Conservation (phyloP, 2,329 filamentous ascomycete genomes). For the Colletotrichum sidae region DNA sequence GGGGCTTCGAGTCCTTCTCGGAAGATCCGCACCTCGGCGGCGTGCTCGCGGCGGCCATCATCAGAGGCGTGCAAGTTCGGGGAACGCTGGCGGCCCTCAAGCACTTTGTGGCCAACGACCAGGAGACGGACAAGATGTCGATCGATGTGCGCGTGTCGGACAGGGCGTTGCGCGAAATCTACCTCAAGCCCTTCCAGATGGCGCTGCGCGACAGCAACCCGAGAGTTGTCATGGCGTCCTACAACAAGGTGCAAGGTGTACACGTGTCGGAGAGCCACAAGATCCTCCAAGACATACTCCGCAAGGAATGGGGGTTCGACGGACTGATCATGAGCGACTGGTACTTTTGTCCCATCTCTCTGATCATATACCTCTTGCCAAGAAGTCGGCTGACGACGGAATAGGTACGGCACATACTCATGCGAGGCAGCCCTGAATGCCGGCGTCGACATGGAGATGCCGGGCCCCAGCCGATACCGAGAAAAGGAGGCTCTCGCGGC, state of each 20-base stretch:
- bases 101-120: constrained; percentile 72
- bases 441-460: constrained; percentile 73
- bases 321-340: constrained; percentile 70
- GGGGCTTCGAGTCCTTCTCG: constrained; percentile 69
- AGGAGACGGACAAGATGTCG: constrained; percentile 68
- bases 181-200: constrained; percentile 68
- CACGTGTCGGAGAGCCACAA: constrained; percentile 65
- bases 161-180: constrained; percentile 68
- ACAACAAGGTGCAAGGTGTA: constrained; percentile 68
- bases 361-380: rapidly evolving
- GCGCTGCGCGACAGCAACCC: constrained; percentile 64
- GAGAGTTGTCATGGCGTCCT: constrained; percentile 69
- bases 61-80: constrained; percentile 66
- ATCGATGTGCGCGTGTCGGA: constrained; percentile 66
- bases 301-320: constrained; percentile 68
- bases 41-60: constrained; percentile 62
- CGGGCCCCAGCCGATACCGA: constrained; percentile 63
- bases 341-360: neutral
- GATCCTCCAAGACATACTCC: constrained; percentile 62
- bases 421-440: constrained; percentile 62
- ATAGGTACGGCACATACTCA: constrained; percentile 66
- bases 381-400: neutral
- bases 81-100: constrained; percentile 69
- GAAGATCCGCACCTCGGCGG: constrained; percentile 70
- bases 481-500: constrained; percentile 62